Percentiles rank a stretch among this genome's conserved stretches.
These are phyloP conservation scores for Claviceps citrina DNA, from an alignment of 2,329 filamentous ascomycete genomes.

Conservation along the genomic window DNA sequence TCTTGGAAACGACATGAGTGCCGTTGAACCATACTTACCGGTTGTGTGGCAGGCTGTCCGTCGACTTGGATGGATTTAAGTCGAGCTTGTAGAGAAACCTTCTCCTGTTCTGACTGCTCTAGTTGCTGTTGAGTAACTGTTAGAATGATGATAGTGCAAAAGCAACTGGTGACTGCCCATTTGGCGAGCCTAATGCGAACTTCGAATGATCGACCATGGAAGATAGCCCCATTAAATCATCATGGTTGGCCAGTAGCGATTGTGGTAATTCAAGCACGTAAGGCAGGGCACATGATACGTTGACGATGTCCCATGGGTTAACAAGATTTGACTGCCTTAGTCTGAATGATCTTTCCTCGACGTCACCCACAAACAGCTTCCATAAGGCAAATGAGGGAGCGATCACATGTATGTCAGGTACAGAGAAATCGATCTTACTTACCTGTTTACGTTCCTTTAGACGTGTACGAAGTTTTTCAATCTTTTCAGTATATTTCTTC, in stretches of 20 bases:
- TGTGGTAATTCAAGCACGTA: neutral
- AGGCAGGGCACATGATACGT: neutral
- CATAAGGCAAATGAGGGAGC: neutral
- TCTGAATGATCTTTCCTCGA: neutral
- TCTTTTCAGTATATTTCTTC: conserved; percentile 34
- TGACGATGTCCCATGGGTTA: neutral
- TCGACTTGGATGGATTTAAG: conserved; percentile 38
- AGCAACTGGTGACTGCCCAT: neutral
- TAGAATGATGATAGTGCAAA: neutral
- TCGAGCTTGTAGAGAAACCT: conserved; percentile 38
- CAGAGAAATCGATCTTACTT: conserved; percentile 28
- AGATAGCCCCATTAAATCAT: neutral
- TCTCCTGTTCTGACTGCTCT: conserved; percentile 41
- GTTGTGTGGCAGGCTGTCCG: conserved; percentile 32
- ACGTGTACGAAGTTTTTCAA: conserved; percentile 40
- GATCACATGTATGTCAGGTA: neutral
- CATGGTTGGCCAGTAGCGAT: neutral
- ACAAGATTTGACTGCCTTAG: neutral
- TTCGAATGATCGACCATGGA: neutral
- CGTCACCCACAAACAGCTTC: neutral
- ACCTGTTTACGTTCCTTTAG: conserved; percentile 45
- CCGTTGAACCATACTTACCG: conserved; percentile 27
- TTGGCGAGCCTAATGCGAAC: neutral
- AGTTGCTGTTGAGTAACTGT: conserved; percentile 31
- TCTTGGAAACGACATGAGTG: neutral